Evolutionary conservation across 768 basidiomycete genomes (phyloP), one percentile per base, ranked within the genome.

Genomic region (Mrakia blollopis): DNA sequence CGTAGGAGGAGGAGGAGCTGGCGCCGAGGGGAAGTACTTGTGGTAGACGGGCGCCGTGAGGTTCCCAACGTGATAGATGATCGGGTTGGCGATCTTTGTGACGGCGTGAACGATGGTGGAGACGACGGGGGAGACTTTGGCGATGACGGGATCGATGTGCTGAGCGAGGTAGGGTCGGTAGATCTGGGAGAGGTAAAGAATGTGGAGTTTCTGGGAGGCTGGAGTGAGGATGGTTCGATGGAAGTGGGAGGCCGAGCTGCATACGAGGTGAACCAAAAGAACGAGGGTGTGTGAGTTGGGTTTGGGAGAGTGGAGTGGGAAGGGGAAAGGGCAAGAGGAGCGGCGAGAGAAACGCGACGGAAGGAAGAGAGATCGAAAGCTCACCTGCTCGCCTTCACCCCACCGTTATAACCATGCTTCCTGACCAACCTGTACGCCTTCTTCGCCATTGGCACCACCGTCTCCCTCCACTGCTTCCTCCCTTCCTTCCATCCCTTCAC

Each of bases 81-180:
- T 25, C 23, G 76, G 68, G 21, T 11, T 28, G 30, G 41, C 63
- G 37, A 72, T 25, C 23, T 28, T 50, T 1, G 39, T 16, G 71
- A 57, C n/a, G 54, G 39, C 32, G 14, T 41, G 61, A 6, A 18
- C 44, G n/a, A n/a, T 28, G 32, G 23, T 70, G 16, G 76, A 71
- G 23, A 72, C 32, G 76, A 47, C 23, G n/a, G 62, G 57, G 13
- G 28, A 32, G 35, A 67, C 47, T 10, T 70, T 60, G 32, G 32
- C 32, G 71, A 77, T 18, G 50, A 77, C 63, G 13, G 76, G 76
- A 32, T 77, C 76, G 21, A 77, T 32, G 47, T 72, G 63, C 35
- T 57, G 44, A 41, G 76, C 76, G 13, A 77, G 69, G 62, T 77
- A 72, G 11, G 76, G 76, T n/a, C 28, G 30, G 62, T 77, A 77